phyloP scores from a whole-genome alignment of 148 eudicot species.

The Spergularia marina region DNA sequence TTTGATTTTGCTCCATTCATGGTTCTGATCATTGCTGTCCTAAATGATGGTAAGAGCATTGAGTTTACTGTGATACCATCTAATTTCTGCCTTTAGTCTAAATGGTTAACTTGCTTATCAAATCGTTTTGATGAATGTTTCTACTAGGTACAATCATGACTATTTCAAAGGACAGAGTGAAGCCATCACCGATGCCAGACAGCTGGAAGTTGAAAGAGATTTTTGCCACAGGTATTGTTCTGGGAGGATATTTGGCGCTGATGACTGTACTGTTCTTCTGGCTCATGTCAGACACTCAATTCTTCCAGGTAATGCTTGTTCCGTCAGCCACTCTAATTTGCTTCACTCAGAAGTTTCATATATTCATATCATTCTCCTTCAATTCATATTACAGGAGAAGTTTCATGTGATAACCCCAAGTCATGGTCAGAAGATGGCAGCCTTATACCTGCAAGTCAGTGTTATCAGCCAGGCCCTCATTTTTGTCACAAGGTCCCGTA shows the following conservation, averaged over 20 bases:
- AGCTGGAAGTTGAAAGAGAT: slow-evolving; percentile 75
- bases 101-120: not conserved
- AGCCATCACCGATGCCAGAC: slow-evolving; percentile 71
- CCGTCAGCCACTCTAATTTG: not conserved
- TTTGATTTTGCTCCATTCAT: slow-evolving; percentile 74
- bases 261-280: slow-evolving; percentile 74
- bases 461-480: slow-evolving; percentile 70
- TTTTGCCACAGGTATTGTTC: slow-evolving; percentile 65
- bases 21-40: slow-evolving; percentile 67
- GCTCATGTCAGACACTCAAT: slow-evolving; percentile 44
- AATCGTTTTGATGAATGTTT: not conserved
- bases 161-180: slow-evolving; percentile 71
- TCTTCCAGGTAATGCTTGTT: slow-evolving; percentile 43
- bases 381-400: slow-evolving; percentile 28
- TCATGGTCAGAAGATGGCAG: slow-evolving; percentile 47
- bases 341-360: not conserved
- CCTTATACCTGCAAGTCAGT: slow-evolving; percentile 69
- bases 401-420: slow-evolving; percentile 35
- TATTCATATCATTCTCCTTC: slow-evolving; percentile 4
- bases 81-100: not conserved
- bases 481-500: slow-evolving; percentile 65
- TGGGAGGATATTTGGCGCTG: slow-evolving; percentile 63
- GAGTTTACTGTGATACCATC: not conserved
- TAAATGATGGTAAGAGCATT: slow-evolving; percentile 54
- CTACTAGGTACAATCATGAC: slow-evolving; percentile 70